Conservation (phyloP, 106 monocot genomes). For the Acorus calamus region DNA sequence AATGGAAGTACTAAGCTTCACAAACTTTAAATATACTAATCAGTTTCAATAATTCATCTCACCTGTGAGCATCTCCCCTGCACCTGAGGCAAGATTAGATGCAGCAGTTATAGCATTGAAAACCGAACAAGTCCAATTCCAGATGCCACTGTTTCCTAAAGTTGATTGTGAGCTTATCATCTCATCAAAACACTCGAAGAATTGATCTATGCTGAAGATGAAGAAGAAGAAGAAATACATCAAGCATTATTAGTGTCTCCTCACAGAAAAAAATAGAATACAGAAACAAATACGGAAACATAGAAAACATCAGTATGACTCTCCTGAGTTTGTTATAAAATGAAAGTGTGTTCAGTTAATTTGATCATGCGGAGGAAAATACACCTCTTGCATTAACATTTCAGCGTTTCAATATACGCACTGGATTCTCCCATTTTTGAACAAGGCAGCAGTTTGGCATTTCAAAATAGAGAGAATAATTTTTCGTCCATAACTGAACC, state of each 20-base stretch:
- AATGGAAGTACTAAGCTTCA: background rate
- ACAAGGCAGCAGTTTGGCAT: too few species aligned
- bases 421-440: too few species aligned
- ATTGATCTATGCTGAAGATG: constrained; percentile 84
- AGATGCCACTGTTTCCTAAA: constrained; percentile 59
- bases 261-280: too few species aligned
- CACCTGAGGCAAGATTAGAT: constrained; percentile 87
- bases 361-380: too few species aligned
- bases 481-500: too few species aligned
- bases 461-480: too few species aligned
- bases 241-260: background rate
- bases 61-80: constrained; percentile 57
- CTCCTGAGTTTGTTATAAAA: too few species aligned
- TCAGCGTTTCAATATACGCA: too few species aligned
- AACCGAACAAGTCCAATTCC: constrained; percentile 98
- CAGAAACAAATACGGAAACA: too few species aligned
- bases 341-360: too few species aligned
- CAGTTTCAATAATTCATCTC: background rate
- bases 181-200: constrained; percentile 95
- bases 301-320: too few species aligned
- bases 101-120: constrained; percentile 93
- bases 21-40: background rate
- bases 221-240: background rate
- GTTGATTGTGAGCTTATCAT: constrained; percentile 60
- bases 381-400: too few species aligned